These are phyloP conservation scores for Eruca vesicaria DNA, from an alignment of 441 rosid species.

Conservation along the genomic window DNA sequence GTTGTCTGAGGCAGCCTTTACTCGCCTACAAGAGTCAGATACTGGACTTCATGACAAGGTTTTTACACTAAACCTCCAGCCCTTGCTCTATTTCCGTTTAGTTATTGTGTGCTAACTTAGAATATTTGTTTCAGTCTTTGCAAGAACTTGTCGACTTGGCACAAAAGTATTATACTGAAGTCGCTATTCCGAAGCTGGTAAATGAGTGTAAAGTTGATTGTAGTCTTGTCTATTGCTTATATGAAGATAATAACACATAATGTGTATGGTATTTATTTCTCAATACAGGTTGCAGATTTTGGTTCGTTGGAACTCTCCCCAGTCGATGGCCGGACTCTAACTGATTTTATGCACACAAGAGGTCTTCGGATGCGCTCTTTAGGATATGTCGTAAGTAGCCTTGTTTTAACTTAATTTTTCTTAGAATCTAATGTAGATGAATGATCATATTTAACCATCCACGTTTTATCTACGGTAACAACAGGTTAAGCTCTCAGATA, in stretches of 20 bases:
- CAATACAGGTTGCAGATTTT: conserved; percentile 61
- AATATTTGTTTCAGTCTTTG: conserved; percentile 52
- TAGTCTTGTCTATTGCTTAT: conserved; percentile 11
- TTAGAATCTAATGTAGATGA: conserved; percentile 8
- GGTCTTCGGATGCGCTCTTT: conserved; percentile 77
- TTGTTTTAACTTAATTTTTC: not conserved
- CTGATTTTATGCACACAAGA: conserved; percentile 84
- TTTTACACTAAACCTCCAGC: not conserved
- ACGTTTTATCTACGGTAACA: conserved; percentile 21
- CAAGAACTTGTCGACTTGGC: conserved; percentile 67
- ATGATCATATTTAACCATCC: conserved; percentile 10
- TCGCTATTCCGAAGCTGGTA: conserved; percentile 79
- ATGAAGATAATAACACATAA: conserved; percentile 16
- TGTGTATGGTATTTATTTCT: conserved; percentile 27
- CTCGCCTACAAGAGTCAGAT: conserved; percentile 61
- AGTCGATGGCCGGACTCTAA: conserved; percentile 74
- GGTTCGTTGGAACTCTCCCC: conserved; percentile 68
- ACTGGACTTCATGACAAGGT: conserved; percentile 78
- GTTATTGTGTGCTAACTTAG: conserved; percentile 31
- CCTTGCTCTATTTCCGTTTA: conserved; percentile 18
- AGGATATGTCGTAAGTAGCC: conserved; percentile 66
- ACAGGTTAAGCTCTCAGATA: conserved; percentile 74
- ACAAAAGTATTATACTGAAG: conserved; percentile 61
- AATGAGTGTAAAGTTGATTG: conserved; percentile 16
- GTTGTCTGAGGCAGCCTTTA: conserved; percentile 63